Base-by-base conservation (phyloP, 192 early-diverging fungal species). In the Coemansia sp. region DNA sequence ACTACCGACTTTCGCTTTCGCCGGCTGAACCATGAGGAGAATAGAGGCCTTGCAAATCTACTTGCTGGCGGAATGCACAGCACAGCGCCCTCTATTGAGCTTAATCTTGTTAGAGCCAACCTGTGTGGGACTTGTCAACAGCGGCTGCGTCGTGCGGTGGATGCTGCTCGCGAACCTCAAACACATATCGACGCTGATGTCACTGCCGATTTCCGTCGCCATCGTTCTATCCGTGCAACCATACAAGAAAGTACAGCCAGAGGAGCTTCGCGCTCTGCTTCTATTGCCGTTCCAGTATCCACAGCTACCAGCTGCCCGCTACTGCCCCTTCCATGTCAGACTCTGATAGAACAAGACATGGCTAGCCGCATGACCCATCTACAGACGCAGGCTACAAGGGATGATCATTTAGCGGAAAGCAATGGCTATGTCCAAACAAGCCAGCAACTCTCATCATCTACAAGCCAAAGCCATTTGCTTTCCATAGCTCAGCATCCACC, bases 51-150 rank as follows among this genome's bases (percentile, higher is more conserved):
- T 16, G 26, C 15, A 4, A 41, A 49, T 13, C 65, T 79, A 16
- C 57, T 52, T 13, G n/a, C 44, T 32, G 38, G 67, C 39, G 44
- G 70, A 23, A 79, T 79, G 62, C 21, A 41, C 11, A 60, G 56
- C 6, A 19, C 16, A 4, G 56, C 45, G 4, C 56, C 49, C 1
- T 65, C 68, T 6, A 77, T 82, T 11, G 80, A 77, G 66, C 58
- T 58, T 13, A 71, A 42, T 12, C 63, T 82, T 21, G 23, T 32
- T n/a, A 54, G 68, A 5, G 80, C 80, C n/a, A 82, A 82, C n/a
- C 40, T 82, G 13, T 82, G 80, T 18, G 80, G 80, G 15, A 77
- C 80, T 0, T 82, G 80, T 53, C 80, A 82, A 48, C 80, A 82
- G 47, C 80, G 80, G 15, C 39, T 74, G 42, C 75, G 75, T 13